Evolutionary conservation across 108 stramenopile species (phyloP), one percentile per base, ranked within the genome.

Genomic region (Fragilaria crotonensis): DNA sequence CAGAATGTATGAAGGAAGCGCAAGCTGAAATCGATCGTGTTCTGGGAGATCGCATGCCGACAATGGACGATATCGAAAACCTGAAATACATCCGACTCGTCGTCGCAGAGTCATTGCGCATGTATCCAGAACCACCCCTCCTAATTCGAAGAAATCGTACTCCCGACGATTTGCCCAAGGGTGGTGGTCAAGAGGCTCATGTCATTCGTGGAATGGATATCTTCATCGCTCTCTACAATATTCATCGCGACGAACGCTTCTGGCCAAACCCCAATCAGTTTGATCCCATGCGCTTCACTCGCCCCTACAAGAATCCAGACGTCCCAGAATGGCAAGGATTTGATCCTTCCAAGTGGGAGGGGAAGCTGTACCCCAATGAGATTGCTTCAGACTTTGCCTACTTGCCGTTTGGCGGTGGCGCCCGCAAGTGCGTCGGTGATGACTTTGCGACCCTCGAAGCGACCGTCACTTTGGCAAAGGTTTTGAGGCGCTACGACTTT

Each of bases 341-440:
- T 68, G 83, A 96, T 64, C 96, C 96, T 0, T 64, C 47, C 5
- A 82, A 87, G 62, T 87, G 90, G 91, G 67, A 85, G 54, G 71
- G 68, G 9, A 78, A 75, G 52, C 72, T 97, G 18, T 97, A 96
- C 53, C 97, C 97, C 4, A 97, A 91, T 58, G 97, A 97, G 62
- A 57, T 90, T 30, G 75, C 90, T 7, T 75, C 95, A 1, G 95
- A 97, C 62, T 95, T 84, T 65, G 93, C 92, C 29, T 95, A 68
- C 68, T 60, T 94, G 17, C 92, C 93, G 22, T 95, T 95, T 59
- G 94, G 95, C 47, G 97, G 87, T 22, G 97, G 97, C 5, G 76
- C 90, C 44, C 80, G 97, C 31, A 97, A 96, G 68, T 97, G 97
- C 63, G 86, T 97, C 14, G 97, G 97, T 1, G 97, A 97, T 66